Evolutionary conservation across 176 grass and related monocot genomes (phyloP), one percentile per base, ranked within the genome.

Genomic region (Aegilops tauschii): DNA sequence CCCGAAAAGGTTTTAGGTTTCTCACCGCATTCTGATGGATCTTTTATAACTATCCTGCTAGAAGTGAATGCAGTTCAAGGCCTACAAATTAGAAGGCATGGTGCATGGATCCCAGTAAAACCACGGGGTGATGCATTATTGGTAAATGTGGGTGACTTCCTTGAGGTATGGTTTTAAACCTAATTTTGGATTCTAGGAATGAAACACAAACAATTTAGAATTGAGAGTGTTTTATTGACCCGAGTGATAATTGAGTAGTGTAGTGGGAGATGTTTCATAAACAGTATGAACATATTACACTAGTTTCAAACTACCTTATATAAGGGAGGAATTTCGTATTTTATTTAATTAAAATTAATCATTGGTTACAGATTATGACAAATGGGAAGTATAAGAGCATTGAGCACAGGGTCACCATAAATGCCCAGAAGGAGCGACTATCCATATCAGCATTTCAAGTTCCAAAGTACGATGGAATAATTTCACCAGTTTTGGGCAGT

Each of bases 1-100:
- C 69, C 85, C 0, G 76, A 93, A 40, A 93, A 95, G 84, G 81
- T 95, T 56, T 49, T 95, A 47, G 93, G 91, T 5, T 84, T 95
- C 4, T 88, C 81, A 30, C 81, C 81, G 0, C 91, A 92, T 79
- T 92, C 91, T 0, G 91, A 92, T 84, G 83, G 27, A 81, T 79
- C 50, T 58, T 79, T 89, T 66, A 1, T 92, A 32, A 89, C 91
- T 10, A 7, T 89, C 18, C 68, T 92, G 0, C 79, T 87, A 40
- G 75, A 92, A 59, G 69, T 92, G 10, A 92, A 89, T 64, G 35
- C 87, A n/a, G 80, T 92, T 75, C 49, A 84, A 80, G 91, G 91
- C 2, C 70, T 92, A 54, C 84, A 89, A 84, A 89, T 89, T 61
- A 92, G 66, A 79, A 89, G 71, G 65, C 69, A 50, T 1, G 69